Conservation (phyloP, 2,329 filamentous ascomycete genomes). For the Fusarium sp. region DNA sequence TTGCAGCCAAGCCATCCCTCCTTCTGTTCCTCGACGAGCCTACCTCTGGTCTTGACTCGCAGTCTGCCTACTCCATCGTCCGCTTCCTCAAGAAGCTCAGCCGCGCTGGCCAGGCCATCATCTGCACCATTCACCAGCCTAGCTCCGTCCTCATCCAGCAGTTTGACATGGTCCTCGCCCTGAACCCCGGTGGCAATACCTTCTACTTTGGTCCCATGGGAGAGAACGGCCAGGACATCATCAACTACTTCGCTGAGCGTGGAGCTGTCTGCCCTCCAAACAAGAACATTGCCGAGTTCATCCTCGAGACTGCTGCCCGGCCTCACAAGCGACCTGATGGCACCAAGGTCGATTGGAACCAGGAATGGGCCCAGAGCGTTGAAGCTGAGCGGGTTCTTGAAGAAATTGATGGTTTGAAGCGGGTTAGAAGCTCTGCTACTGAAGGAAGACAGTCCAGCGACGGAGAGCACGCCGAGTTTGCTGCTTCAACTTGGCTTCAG, state of each 20-base stretch:
- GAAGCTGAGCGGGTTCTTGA: conserved; percentile 69
- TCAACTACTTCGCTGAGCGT: conserved; percentile 67
- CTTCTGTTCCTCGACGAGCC: conserved; percentile 72
- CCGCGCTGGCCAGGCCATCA: conserved; percentile 67
- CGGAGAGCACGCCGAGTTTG: conserved; percentile 65
- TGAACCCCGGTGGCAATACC: conserved; percentile 63
- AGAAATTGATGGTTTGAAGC: conserved; percentile 65
- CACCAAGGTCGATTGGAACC: conserved; percentile 74
- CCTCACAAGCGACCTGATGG: conserved; percentile 50
- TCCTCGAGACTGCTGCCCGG: conserved; percentile 58
- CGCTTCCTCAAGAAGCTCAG: conserved; percentile 70
- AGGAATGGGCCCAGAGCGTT: conserved; percentile 77
- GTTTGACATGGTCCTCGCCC: conserved; percentile 65
- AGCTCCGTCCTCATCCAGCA: conserved; percentile 64
- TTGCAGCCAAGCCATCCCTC: conserved; percentile 65
- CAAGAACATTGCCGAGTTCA: conserved; percentile 63
- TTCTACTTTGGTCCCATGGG: conserved; percentile 68
- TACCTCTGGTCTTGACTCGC: conserved; percentile 66
- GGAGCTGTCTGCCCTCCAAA: conserved; percentile 73
- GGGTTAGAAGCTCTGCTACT: conserved; percentile 30
- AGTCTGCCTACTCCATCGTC: conserved; percentile 69
- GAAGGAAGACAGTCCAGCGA: conserved; percentile 13
- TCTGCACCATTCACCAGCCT: conserved; percentile 71
- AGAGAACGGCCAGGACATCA: conserved; percentile 56
- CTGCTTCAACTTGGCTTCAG: conserved; percentile 73